Conservation (phyloP, 805 yeast genomes). For the Kodamaea kaohsiungensis region DNA sequence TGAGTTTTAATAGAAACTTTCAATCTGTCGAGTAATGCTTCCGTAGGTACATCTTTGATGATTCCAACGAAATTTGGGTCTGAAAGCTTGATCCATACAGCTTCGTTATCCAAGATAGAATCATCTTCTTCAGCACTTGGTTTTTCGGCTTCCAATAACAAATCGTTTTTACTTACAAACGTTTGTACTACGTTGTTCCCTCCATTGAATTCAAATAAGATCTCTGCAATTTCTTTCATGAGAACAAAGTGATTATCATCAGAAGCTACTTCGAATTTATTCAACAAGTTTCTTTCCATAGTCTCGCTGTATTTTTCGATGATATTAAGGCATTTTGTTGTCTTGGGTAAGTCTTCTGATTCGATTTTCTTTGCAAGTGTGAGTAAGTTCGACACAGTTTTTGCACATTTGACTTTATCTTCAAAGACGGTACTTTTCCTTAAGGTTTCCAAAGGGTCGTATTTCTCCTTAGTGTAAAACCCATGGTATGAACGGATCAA, state of each 20-base stretch:
- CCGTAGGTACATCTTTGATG: constrained; percentile 53
- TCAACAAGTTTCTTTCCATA: constrained; percentile 72
- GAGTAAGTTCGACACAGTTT: constrained; percentile 63
- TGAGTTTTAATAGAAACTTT: constrained; percentile 66
- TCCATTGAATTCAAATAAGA: constrained; percentile 78
- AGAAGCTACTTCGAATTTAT: constrained; percentile 73
- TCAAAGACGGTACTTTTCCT: constrained; percentile 47
- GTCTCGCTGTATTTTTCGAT: constrained; percentile 74
- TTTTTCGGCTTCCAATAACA: constrained; percentile 53
- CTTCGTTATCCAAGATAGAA: constrained; percentile 42
- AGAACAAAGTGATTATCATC: constrained; percentile 64
- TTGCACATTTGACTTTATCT: constrained; percentile 68
- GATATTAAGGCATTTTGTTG: constrained; percentile 34
- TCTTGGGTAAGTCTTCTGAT: constrained; percentile 50
- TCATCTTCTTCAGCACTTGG: constrained; percentile 20
- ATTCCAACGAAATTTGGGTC: constrained; percentile 56
- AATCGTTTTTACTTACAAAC: constrained; percentile 77
- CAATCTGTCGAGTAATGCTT: constrained; percentile 51
- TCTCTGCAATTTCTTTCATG: constrained; percentile 74
- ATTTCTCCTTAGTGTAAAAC: constrained; percentile 60
- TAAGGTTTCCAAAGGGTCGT: constrained; percentile 58
- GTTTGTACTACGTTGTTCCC: constrained; percentile 81
- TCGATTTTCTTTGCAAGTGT: constrained; percentile 65
- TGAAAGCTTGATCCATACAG: constrained; percentile 58
- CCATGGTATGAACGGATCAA: constrained; percentile 75